A percentile compares a stretch with the other conserved stretches of the same genome.
phyloP scores from a whole-genome alignment of 805 yeast genomes.

The Yamadazyma sp. region DNA sequence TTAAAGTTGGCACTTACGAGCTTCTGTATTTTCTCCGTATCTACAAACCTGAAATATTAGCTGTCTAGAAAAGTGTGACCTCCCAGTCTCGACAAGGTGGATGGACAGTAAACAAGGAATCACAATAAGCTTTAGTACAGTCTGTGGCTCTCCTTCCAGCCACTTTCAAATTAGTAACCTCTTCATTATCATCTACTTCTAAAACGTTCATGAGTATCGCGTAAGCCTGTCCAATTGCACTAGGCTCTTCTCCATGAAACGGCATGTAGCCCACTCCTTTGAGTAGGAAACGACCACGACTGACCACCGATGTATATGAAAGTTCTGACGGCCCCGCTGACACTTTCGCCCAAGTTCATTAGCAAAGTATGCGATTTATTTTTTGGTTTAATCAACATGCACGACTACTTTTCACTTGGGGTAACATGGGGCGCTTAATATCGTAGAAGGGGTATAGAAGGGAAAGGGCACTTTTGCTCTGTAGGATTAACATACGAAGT shows the following conservation, averaged over 20 bases:
- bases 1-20: too few species aligned
- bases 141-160: constrained; percentile 9
- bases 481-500: too few species aligned
- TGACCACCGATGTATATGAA: constrained; percentile 10
- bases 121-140: constrained; percentile 5
- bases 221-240: constrained; percentile 10
- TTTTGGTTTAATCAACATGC: too few species aligned
- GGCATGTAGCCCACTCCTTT: constrained; percentile 6
- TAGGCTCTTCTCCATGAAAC: constrained; percentile 9
- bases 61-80: constrained; percentile 1
- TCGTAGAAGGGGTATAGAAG: too few species aligned
- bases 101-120: not conserved
- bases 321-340: constrained; percentile 6
- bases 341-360: constrained; percentile 2
- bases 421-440: too few species aligned
- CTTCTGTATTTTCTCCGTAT: too few species aligned
- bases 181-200: constrained; percentile 7
- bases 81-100: constrained; percentile 3
- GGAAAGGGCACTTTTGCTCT: too few species aligned
- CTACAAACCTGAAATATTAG: too few species aligned
- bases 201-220: constrained; percentile 9
- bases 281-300: constrained; percentile 8
- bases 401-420: too few species aligned
- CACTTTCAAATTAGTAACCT: constrained; percentile 5
- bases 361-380: not conserved